These are phyloP conservation scores for Dipteronia dyeriana DNA, from an alignment of 345 rosid species.

Conservation along the genomic window DNA sequence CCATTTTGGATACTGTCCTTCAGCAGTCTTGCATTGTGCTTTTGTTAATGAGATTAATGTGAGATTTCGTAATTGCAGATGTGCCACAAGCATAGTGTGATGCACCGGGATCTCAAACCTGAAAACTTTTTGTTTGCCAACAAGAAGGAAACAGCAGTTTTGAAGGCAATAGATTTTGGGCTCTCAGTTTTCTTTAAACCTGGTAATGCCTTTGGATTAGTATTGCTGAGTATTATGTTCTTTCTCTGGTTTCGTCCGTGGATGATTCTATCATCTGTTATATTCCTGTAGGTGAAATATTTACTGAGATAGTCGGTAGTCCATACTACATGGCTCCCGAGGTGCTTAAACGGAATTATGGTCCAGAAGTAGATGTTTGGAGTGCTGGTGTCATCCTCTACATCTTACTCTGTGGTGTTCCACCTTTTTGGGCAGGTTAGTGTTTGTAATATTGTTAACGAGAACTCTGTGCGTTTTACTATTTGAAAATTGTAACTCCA, in stretches of 20 bases:
- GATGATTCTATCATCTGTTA: neutral
- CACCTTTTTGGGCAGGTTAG: slow-evolving; percentile 99
- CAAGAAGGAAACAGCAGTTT: slow-evolving; percentile 79
- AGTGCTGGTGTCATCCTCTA: slow-evolving; percentile 96
- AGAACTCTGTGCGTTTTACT: neutral
- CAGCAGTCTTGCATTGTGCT: neutral
- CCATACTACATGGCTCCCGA: slow-evolving; percentile 99
- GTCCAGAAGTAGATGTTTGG: slow-evolving; percentile 95
- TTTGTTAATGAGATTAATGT: slow-evolving; percentile 11
- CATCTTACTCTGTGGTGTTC: slow-evolving; percentile 90
- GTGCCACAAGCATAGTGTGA: slow-evolving; percentile 90
- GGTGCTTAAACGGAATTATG: slow-evolving; percentile 82
- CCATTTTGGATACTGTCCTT: neutral
- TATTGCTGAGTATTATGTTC: neutral
- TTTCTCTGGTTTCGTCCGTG: neutral
- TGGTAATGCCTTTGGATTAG: slow-evolving; percentile 46
- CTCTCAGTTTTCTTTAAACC: slow-evolving; percentile 94
- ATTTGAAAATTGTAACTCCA: neutral
- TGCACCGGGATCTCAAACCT: slow-evolving; percentile 92
- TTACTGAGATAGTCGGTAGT: slow-evolving; percentile 92
- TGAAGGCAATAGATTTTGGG: slow-evolving; percentile 96
- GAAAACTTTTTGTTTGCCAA: slow-evolving; percentile 93
- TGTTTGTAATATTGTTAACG: slow-evolving; percentile 14
- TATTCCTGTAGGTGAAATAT: slow-evolving; percentile 65
- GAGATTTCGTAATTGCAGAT: slow-evolving; percentile 44